Percentiles rank a stretch among this genome's conserved stretches.
phyloP scores from a whole-genome alignment of 768 basidiomycete genomes.

The Lactarius psammicola region DNA sequence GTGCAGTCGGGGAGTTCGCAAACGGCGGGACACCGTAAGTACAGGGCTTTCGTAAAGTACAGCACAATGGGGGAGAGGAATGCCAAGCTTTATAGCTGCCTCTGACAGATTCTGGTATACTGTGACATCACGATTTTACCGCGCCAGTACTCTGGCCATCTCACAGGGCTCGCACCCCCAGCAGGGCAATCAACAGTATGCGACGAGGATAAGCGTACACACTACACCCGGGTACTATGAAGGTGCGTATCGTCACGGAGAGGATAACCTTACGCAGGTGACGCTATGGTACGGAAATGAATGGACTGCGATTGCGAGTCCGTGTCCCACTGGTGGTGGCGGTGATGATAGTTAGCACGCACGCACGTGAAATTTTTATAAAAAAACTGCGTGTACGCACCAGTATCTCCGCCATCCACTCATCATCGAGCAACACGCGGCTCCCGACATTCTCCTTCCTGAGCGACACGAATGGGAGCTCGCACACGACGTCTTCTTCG shows the following conservation, averaged over 20 bases:
- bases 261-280: background rate
- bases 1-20: too few relatives aligned
- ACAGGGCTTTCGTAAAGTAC: background rate
- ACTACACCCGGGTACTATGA: background rate
- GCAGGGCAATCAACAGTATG: background rate
- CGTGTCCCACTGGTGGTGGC: background rate
- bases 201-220: background rate
- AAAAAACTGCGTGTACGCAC: background rate
- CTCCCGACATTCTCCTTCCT: slow-evolving; percentile 21
- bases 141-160: background rate
- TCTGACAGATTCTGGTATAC: background rate
- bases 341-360: background rate
- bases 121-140: background rate
- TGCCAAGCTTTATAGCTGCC: background rate
- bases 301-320: background rate
- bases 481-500: slow-evolving; percentile 21
- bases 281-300: slow-evolving; percentile 8
- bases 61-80: too few relatives aligned
- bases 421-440: slow-evolving; percentile 15
- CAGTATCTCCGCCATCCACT: slow-evolving; percentile 23
- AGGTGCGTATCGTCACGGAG: background rate
- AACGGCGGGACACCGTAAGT: too few relatives aligned
- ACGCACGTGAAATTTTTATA: background rate
- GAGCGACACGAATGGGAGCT: slow-evolving; percentile 16
- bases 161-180: background rate